Evolutionary conservation across 257 asterid genomes (phyloP), one percentile per base, ranked within the genome.

Genomic region (Jasminum sambac): DNA sequence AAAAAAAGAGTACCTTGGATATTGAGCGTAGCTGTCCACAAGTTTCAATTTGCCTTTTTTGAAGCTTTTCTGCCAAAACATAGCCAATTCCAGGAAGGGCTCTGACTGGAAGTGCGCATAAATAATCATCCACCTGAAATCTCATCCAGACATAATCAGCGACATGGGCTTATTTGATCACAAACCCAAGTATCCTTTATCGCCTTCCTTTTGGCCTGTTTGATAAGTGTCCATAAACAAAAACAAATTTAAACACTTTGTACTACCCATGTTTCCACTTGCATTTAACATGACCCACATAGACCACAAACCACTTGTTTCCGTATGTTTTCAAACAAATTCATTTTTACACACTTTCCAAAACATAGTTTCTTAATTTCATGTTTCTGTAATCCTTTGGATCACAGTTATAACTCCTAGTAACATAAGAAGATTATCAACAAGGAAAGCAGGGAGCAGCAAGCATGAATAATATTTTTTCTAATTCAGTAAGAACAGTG

Each of bases 71-170:
- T 79, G 87, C 96, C 85, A 91, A 78, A 76, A 84, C 93, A 81
- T 77, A 81, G 39, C 99, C 99, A 68, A 94, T 89, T 66, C 99
- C 98, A 67, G 99, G 98, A 82, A 94, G 98, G 73, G 85, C 91
- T 85, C 91, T 89, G 30, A 91, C 97, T 52, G 98, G 98, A 80
- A 94, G 99, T 65, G 82, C 77, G 52, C 72, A 30, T 76, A 94
- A 77, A 78, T 86, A 86, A 76, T 81, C 81, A 73, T 89, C 95
- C 78, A 91, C 93, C 99, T 94, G 86, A 64, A 67, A 81, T 46
- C 70, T 65, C 65, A 63, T 78, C 62, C 50, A 61, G 25, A 40
- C 26, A 59, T 30, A 24, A 75, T 50, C 57, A 68, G 62, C 12
- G 62, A 23, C 16, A 19, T 8, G 34, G 62, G 43, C 44, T 62